These are phyloP conservation scores for Penicillium egyptiacum DNA, from an alignment of 495 filamentous ascomycete genomes.

Conservation along the genomic window DNA sequence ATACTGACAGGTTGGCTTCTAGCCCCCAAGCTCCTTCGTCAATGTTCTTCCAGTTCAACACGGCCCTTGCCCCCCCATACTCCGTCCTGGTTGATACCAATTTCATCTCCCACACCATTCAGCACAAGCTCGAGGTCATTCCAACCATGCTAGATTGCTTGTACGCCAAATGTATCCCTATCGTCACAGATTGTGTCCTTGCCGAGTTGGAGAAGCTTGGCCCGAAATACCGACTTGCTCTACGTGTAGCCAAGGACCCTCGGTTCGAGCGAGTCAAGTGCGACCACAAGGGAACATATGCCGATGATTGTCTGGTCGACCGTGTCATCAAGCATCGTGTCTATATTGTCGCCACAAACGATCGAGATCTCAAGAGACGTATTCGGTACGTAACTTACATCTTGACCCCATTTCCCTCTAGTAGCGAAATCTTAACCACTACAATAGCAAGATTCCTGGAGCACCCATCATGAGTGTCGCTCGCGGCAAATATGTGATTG, in stretches of 20 bases:
- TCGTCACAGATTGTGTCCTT: conserved; percentile 52
- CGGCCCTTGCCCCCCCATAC: conserved; percentile 87
- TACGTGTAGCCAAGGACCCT: conserved; percentile 90
- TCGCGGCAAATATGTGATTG: conserved; percentile 86
- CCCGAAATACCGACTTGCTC: conserved; percentile 80
- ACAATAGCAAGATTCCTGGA: conserved; percentile 39
- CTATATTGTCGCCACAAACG: conserved; percentile 90
- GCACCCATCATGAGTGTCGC: conserved; percentile 67
- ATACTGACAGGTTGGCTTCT: background rate
- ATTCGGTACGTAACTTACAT: conserved; percentile 49
- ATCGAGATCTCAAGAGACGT: conserved; percentile 71
- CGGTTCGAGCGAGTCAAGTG: conserved; percentile 81
- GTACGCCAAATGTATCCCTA: conserved; percentile 54
- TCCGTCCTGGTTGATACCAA: conserved; percentile 85
- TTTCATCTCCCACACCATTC: conserved; percentile 88
- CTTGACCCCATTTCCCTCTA: background rate
- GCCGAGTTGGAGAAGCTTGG: conserved; percentile 92
- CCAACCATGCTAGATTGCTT: conserved; percentile 82
- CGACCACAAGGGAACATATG: conserved; percentile 87
- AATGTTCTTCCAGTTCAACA: conserved; percentile 96
- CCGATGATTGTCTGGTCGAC: conserved; percentile 95
- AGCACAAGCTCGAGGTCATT: conserved; percentile 83
- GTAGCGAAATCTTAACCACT: background rate
- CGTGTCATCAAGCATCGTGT: conserved; percentile 74
- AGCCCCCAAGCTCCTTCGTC: conserved; percentile 72